Conservation (phyloP, 208 protist genomes). For the Leishmania aethiopica region DNA sequence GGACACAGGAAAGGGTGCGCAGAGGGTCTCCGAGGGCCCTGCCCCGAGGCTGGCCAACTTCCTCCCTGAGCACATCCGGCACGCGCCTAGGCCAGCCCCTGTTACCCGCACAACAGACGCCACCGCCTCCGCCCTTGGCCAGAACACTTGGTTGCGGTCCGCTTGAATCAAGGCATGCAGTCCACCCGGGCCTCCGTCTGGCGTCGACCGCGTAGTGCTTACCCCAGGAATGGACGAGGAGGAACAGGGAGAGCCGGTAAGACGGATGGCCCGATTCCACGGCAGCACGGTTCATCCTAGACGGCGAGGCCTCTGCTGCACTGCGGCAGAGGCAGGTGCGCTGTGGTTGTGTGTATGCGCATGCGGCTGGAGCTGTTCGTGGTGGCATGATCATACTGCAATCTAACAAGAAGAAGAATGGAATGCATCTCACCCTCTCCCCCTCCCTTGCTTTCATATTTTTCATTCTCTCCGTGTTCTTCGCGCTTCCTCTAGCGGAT, state of each 20-base stretch:
- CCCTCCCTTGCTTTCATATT: neutral
- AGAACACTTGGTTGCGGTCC: too few species aligned
- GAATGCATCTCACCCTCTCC: neutral
- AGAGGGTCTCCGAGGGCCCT: neutral
- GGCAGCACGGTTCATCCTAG: neutral
- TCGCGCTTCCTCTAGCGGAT: too few species aligned
- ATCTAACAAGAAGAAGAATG: neutral
- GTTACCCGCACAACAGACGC: neutral
- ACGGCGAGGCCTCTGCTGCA: neutral
- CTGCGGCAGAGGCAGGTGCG: neutral
- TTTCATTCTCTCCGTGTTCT: too few species aligned
- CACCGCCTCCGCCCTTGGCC: too few species aligned
- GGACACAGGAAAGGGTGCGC: neutral
- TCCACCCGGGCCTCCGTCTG: neutral
- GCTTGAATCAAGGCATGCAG: neutral
- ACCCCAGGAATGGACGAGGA: neutral
- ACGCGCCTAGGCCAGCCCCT: neutral
- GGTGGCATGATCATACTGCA: neutral
- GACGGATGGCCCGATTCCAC: neutral
- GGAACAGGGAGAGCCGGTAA: neutral
- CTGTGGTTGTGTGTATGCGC: neutral
- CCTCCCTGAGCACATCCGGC: neutral
- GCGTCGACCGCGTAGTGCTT: neutral
- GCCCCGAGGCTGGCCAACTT: neutral
- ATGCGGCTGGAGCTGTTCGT: neutral